phyloP scores from a whole-genome alignment of 352 stramenopile genomes.

The Nannochloropsis limnetica region DNA sequence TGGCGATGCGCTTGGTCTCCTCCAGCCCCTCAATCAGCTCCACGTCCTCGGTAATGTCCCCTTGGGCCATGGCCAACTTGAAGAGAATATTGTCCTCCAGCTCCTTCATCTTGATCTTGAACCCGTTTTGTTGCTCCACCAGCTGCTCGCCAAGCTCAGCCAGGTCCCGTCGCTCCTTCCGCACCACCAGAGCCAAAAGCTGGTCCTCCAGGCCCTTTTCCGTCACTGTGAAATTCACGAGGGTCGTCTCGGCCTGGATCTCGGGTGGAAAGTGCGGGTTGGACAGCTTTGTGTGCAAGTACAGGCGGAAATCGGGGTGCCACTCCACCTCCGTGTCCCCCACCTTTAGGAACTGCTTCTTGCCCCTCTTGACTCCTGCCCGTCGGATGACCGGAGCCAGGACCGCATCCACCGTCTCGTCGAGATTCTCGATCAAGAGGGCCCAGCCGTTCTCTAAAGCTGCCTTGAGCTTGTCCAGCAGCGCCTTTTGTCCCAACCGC shows the following conservation, averaged over 20 bases:
- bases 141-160: constrained; percentile 67
- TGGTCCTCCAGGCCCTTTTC: constrained; percentile 79
- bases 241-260: constrained; percentile 83
- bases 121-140: constrained; percentile 84
- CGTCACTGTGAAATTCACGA: constrained; percentile 89
- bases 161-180: constrained; percentile 72
- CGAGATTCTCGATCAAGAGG: constrained; percentile 86
- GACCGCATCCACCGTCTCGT: constrained; percentile 83
- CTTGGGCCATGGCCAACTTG: constrained; percentile 82
- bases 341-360: constrained; percentile 83
- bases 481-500: constrained; percentile 81
- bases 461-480: constrained; percentile 80
- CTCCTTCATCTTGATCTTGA: constrained; percentile 90
- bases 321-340: constrained; percentile 83
- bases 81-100: constrained; percentile 86
- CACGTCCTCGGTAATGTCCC: constrained; percentile 93
- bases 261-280: constrained; percentile 87
- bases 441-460: constrained; percentile 80
- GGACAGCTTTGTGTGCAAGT: constrained; percentile 83
- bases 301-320: constrained; percentile 81
- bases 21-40: constrained; percentile 87
- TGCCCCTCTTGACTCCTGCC: constrained; percentile 78
- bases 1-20: constrained; percentile 81
- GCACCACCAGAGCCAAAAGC: constrained; percentile 76
- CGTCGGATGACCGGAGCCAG: constrained; percentile 82